phyloP scores from a whole-genome alignment of 2,329 filamentous ascomycete genomes.

The Colletotrichum sp. region DNA sequence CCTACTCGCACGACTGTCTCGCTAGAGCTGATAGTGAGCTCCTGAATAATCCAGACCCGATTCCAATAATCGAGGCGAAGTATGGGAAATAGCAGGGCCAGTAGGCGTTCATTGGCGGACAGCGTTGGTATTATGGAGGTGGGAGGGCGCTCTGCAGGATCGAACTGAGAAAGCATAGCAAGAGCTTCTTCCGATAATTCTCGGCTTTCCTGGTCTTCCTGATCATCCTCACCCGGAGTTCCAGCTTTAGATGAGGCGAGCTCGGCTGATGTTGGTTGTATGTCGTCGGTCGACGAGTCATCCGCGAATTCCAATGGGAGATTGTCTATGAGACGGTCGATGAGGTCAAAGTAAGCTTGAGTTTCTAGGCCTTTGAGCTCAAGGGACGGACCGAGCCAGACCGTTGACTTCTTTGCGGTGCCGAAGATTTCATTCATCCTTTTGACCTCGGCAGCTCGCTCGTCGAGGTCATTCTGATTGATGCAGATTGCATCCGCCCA shows the following conservation, averaged over 20 bases:
- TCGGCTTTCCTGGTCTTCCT: accelerated
- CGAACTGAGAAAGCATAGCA: not conserved
- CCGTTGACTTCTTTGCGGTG: not conserved
- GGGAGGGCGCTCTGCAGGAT: not conserved
- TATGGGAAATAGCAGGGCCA: not conserved
- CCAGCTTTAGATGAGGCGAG: accelerated
- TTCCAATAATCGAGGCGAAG: not conserved
- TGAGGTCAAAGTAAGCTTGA: not conserved
- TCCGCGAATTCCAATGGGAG: not conserved
- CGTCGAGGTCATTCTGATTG: not conserved
- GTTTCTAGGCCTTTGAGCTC: accelerated
- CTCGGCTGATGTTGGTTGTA: not conserved
- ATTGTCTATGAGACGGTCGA: accelerated
- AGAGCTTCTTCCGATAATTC: accelerated
- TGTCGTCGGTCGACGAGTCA: accelerated
- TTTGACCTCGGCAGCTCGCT: not conserved
- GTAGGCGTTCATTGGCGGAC: accelerated
- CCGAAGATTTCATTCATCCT: not conserved
- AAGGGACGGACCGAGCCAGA: not conserved
- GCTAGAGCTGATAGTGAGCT: not conserved
- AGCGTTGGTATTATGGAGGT: accelerated
- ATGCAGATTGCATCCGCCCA: not conserved
- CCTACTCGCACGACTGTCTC: not conserved
- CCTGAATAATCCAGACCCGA: not conserved
- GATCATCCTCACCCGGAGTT: not conserved